A percentile compares a stretch with the other conserved stretches of the same genome.
These are phyloP conservation scores for Fusarium sp. DNA, from an alignment of 2,329 filamentous ascomycete genomes.

Conservation along the genomic window DNA sequence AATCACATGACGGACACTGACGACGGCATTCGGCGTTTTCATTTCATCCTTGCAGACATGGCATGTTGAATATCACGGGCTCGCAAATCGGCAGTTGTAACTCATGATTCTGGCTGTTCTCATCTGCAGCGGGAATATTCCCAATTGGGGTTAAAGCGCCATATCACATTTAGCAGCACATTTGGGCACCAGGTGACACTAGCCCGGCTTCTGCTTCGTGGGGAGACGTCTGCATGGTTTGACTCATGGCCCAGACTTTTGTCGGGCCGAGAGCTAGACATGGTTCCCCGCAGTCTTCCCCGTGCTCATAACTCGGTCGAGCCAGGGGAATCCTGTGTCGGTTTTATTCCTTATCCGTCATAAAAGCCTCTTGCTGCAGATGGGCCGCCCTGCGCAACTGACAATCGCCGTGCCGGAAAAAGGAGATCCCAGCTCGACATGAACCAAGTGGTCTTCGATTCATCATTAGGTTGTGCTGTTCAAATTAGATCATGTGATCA, in stretches of 20 bases:
- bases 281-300: neutral
- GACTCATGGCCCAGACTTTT: neutral
- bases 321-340: neutral
- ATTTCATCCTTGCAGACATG: neutral
- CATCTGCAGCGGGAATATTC: neutral
- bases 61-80: neutral
- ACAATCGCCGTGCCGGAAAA: neutral
- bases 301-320: neutral
- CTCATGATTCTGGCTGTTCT: neutral
- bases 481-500: neutral
- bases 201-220: neutral
- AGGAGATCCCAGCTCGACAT: neutral
- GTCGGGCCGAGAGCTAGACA: neutral
- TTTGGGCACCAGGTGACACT: neutral
- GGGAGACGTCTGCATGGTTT: neutral
- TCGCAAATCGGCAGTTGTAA: neutral
- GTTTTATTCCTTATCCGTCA: slow-evolving; percentile 1
- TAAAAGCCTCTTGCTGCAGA: neutral
- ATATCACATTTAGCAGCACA: neutral
- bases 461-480: neutral
- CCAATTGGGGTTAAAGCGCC: neutral
- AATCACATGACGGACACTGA: neutral
- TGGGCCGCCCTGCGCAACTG: too few relatives aligned
- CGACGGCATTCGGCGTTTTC: neutral
- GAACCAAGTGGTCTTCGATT: neutral